Evolutionary conservation across 306 rosid species (phyloP).

Genomic region (Benincasa hispida): DNA sequence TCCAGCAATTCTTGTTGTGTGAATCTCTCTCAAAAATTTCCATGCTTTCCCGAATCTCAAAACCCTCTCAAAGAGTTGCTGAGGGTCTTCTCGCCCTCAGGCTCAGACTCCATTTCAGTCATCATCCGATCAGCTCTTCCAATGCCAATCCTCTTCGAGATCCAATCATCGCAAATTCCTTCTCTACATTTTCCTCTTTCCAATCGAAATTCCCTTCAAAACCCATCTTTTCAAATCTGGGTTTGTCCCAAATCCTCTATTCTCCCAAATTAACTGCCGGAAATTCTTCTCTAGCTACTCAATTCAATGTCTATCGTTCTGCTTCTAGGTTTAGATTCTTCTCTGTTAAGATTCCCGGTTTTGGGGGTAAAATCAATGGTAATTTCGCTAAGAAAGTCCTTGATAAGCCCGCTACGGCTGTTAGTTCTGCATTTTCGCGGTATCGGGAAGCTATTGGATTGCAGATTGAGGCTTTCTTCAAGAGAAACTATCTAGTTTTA

Average conservation of each 20-base stretch:
- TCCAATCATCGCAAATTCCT: background rate
- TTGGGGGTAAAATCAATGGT: constrained; percentile 16
- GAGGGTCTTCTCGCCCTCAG: constrained; percentile 20
- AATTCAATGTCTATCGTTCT: background rate
- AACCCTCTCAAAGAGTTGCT: constrained; percentile 32
- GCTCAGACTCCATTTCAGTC: constrained; percentile 26
- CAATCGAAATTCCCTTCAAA: constrained; percentile 4
- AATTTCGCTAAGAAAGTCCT: constrained; percentile 35
- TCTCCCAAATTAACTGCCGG: background rate
- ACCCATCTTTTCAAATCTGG: constrained; percentile 4
- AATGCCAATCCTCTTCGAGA: constrained; percentile 13
- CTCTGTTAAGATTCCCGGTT: constrained; percentile 23
- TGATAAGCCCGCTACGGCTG: constrained; percentile 41
- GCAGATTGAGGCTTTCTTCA: constrained; percentile 82
- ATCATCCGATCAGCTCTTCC: constrained; percentile 9
- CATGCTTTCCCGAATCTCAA: constrained; percentile 16
- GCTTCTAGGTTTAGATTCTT: constrained; percentile 33
- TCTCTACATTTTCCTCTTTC: background rate
- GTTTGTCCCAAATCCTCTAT: constrained; percentile 3
- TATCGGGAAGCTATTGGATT: constrained; percentile 70
- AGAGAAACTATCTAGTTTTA: constrained; percentile 43
- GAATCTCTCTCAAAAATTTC: background rate
- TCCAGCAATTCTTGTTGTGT: background rate
- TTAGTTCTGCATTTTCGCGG: constrained; percentile 41
- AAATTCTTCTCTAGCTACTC: background rate